Evolutionary conservation across 148 eudicot species (phyloP).

Genomic region (Mesembryanthemum crystallinum): DNA sequence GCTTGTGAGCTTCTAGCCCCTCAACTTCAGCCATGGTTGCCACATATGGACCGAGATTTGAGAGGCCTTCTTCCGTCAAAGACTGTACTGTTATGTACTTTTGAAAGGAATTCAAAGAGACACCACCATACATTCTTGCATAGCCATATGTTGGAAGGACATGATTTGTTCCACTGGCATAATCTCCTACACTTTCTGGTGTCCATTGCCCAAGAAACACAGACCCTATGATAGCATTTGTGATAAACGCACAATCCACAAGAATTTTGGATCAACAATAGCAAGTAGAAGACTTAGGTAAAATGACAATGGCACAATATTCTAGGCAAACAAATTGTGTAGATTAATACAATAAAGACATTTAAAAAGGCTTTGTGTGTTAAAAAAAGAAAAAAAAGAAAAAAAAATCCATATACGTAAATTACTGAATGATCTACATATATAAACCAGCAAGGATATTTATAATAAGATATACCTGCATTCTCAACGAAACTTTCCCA

Average conservation of each 20-base stretch:
- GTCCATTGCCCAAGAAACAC: constrained; percentile 98
- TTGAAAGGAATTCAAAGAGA: constrained; percentile 87
- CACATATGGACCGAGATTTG: constrained; percentile 73
- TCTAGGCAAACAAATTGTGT: not conserved
- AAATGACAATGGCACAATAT: not conserved
- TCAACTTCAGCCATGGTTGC: constrained; percentile 96
- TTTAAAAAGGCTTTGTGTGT: not conserved
- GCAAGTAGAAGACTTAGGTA: not conserved
- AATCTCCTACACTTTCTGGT: constrained; percentile 98
- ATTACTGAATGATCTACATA: not conserved
- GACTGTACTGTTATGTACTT: constrained; percentile 95
- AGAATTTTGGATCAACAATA: not conserved
- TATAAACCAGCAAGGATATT: not conserved
- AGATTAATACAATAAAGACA: not conserved
- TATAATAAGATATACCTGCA: constrained; percentile 55
- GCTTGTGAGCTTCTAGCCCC: constrained; percentile 88
- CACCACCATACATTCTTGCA: constrained; percentile 94
- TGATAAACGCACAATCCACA: not conserved
- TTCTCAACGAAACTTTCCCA: constrained; percentile 93
- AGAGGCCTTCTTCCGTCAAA: constrained; percentile 86
- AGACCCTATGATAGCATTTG: constrained; percentile 51
- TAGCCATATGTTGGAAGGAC: constrained; percentile 98
- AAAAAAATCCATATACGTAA: not conserved
- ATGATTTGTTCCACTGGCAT: constrained; percentile 97
- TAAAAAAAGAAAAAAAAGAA: not conserved